A percentile compares a stretch with the other conserved stretches of the same genome.
These are phyloP conservation scores for Penicillium chermesinum DNA, from an alignment of 495 filamentous ascomycete species.

Conservation along the genomic window DNA sequence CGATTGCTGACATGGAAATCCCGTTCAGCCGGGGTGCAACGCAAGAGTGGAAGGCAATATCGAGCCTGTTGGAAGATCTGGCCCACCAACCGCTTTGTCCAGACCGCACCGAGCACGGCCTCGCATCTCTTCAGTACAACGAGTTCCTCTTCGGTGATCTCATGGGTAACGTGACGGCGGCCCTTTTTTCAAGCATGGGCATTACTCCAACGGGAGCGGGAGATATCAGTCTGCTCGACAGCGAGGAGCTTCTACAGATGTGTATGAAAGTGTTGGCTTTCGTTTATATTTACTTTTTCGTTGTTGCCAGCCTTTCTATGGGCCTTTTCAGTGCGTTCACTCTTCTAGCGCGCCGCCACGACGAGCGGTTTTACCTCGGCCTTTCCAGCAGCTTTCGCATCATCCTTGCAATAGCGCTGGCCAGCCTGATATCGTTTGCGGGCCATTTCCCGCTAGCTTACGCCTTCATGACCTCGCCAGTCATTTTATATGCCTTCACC, in stretches of 20 bases:
- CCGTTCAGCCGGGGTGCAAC: constrained; percentile 33
- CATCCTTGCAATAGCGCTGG: constrained; percentile 24
- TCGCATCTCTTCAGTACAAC: constrained; percentile 16
- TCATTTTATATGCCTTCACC: constrained; percentile 39
- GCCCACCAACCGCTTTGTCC: constrained; percentile 29
- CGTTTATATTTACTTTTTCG: constrained; percentile 41
- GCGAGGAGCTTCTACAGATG: constrained; percentile 30
- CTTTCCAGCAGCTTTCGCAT: constrained; percentile 29
- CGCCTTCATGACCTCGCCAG: constrained; percentile 39
- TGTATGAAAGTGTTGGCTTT: constrained; percentile 39
- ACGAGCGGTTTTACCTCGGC: constrained; percentile 10
- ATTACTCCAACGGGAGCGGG: constrained; percentile 29
- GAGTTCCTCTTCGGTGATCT: constrained; percentile 27
- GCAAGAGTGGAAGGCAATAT: constrained; percentile 31
- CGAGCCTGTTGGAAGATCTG: constrained; percentile 28
- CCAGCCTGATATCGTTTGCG: constrained; percentile 28
- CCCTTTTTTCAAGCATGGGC: constrained; percentile 40
- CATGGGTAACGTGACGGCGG: constrained; percentile 39
- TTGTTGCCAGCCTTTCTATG: constrained; percentile 34
- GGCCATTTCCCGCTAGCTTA: constrained; percentile 32
- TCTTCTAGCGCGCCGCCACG: constrained; percentile 25
- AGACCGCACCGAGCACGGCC: constrained; percentile 4
- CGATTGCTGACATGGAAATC: constrained; percentile 42
- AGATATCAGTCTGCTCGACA: constrained; percentile 26
- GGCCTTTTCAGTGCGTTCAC: constrained; percentile 32